Evolutionary conservation across 2,329 filamentous ascomycete species (phyloP), one percentile per base, ranked within the genome.

Genomic region (Fusarium albidum): DNA sequence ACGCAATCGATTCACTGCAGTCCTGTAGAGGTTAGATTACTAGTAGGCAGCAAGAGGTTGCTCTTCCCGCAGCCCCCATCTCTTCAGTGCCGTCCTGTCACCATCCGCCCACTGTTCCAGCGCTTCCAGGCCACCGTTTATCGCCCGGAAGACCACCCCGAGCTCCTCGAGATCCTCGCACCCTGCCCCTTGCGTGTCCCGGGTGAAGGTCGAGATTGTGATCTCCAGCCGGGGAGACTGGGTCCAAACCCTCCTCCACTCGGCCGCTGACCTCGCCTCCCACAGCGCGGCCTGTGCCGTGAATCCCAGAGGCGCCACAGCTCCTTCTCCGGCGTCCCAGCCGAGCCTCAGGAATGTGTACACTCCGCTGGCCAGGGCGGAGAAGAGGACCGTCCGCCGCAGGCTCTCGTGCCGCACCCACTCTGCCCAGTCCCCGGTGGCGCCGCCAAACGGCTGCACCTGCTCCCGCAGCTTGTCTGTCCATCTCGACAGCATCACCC

Each of bases 321-420:
- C 42, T 10, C 13, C 43, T 3, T 33, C 43, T 6, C 28, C 14
- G 18, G n/a, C 21, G 7, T 52, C 44, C 49, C 49, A 49, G 3
- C 49, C 37, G 37, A 48, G 43, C 26, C 27, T 48, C 6, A 52
- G 25, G 27, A 52, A 49, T 5, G 17, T 38, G 26, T 52, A 52
- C 10, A 52, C 29, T 5, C 43, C 44, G 5, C 32, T 31, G 26
- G 49, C 18, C 2, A 41, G 12, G 18, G 48, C 49, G n/a, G 38
- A 43, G 38, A 52, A 52, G 4, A 52, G 13, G 9, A 32, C n/a
- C 11, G 49, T 52, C n/a, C 49, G 37, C 10, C 43, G 45, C 13
- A 53, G 32, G 14, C 44, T 53, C 21, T 53, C 50, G 7, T 41
- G 35, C 6, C 38, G 38, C 26, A 53, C 25, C 50, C 50, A 53